Conservation (phyloP, 371 early-diverging fungal genomes). For the Choanephora cucurbitarum region DNA sequence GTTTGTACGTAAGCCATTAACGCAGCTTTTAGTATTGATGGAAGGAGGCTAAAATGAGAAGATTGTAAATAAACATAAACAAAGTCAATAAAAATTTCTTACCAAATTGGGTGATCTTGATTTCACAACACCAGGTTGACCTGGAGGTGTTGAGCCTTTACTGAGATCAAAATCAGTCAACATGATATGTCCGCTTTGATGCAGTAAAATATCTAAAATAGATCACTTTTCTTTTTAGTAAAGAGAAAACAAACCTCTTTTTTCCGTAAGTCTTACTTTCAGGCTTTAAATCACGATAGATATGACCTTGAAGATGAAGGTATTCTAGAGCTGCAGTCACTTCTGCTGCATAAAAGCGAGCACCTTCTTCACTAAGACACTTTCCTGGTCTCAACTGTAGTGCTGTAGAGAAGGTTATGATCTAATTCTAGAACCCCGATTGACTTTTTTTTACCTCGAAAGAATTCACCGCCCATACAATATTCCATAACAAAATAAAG, state of each 20-base stretch:
- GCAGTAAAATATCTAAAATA: conserved; percentile 78
- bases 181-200: conserved; percentile 96
- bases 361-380: conserved; percentile 83
- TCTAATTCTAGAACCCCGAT: not conserved
- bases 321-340: conserved; percentile 93
- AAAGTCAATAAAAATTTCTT: conserved; percentile 19
- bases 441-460: conserved; percentile 84
- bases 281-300: conserved; percentile 99
- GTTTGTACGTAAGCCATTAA: conserved; percentile 85
- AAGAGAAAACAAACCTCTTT: not conserved
- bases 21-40: conserved; percentile 88
- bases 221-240: conserved; percentile 3
- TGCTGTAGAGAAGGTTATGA: conserved; percentile 35
- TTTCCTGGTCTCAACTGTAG: conserved; percentile 87
- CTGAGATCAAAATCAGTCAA: conserved; percentile 96
- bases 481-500: conserved; percentile 98
- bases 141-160: conserved; percentile 81
- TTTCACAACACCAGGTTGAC: conserved; percentile 77
- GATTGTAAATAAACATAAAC: not conserved
- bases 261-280: conserved; percentile 79
- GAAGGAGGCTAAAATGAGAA: conserved; percentile 46
- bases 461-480: conserved; percentile 98
- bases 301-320: conserved; percentile 94
- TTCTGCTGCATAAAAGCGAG: conserved; percentile 98
- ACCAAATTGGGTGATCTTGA: conserved; percentile 52